Conservation (phyloP, 2,329 filamentous ascomycete species). For the Parascedosporium putredinis region DNA sequence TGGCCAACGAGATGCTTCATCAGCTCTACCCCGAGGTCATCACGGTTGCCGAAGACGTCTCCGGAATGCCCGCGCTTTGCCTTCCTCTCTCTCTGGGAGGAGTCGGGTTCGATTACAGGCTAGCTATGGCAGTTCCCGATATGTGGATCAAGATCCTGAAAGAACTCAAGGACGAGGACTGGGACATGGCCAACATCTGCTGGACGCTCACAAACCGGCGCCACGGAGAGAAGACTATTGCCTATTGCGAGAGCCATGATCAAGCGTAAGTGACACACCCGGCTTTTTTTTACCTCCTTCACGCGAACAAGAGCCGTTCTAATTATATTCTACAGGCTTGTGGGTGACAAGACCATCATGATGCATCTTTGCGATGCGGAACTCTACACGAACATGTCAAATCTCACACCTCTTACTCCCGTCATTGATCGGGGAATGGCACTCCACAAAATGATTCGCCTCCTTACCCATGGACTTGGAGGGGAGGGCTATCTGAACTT, state of each 20-base stretch:
- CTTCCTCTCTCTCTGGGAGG: constrained; percentile 76
- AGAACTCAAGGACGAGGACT: constrained; percentile 80
- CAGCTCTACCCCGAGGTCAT: constrained; percentile 78
- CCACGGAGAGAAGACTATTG: constrained; percentile 96
- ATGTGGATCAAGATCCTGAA: constrained; percentile 99
- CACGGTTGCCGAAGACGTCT: constrained; percentile 93
- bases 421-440: constrained; percentile 84
- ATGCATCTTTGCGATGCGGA: constrained; percentile 98
- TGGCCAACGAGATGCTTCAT: constrained; percentile 94
- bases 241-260: constrained; percentile 94
- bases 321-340: constrained; percentile 48
- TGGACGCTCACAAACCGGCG: constrained; percentile 87
- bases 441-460: constrained; percentile 94
- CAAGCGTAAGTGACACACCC: constrained; percentile 63
- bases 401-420: constrained; percentile 69
- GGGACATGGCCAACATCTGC: constrained; percentile 78
- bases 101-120: constrained; percentile 91
- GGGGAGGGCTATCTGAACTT: constrained; percentile 98
- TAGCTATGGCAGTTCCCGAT: constrained; percentile 96
- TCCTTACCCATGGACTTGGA: constrained; percentile 82
- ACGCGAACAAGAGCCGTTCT: not conserved
- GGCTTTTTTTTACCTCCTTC: constrained; percentile 5
- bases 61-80: constrained; percentile 96
- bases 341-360: constrained; percentile 93
- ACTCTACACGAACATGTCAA: constrained; percentile 97